These are phyloP conservation scores for Abortiporus biennis DNA, from an alignment of 1,284 basidiomycete genomes.

Conservation along the genomic window DNA sequence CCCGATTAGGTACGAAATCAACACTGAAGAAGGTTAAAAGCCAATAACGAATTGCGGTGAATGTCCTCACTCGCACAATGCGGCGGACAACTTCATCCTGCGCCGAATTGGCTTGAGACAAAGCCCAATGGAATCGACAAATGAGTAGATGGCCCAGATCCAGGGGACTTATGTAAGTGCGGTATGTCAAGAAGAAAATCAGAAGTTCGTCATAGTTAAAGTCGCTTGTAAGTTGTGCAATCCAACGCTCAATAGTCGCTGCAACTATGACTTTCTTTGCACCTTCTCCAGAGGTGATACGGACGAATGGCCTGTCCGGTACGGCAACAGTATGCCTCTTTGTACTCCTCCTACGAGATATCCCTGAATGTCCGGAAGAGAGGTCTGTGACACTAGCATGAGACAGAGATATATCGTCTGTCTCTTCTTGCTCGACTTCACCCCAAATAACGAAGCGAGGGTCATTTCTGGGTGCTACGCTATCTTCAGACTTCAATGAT, in stretches of 20 bases:
- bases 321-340: constrained; percentile 10
- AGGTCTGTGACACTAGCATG: constrained; percentile 43
- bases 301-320: constrained; percentile 11
- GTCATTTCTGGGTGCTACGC: constrained; percentile 70
- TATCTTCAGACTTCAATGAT: constrained; percentile 56
- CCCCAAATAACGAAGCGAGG: constrained; percentile 88
- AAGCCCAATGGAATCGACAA: constrained; percentile 82
- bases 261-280: constrained; percentile 61
- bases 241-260: constrained; percentile 86
- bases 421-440: constrained; percentile 43
- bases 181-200: constrained; percentile 85
- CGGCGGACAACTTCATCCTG: constrained; percentile 63
- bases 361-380: constrained; percentile 33
- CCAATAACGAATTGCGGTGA: constrained; percentile 85
- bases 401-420: constrained; percentile 30
- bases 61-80: constrained; percentile 80
- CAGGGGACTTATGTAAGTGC: constrained; percentile 70
- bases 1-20: constrained; percentile 79
- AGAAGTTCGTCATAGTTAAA: constrained; percentile 79
- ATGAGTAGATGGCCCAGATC: constrained; percentile 78
- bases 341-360: constrained; percentile 28
- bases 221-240: constrained; percentile 81
- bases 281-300: constrained; percentile 22
- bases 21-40: constrained; percentile 80
- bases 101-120: constrained; percentile 44